Percentiles rank a stretch among this genome's conserved stretches.
Evolutionary conservation across 2,329 filamentous ascomycete genomes (phyloP).

Genomic region (Kalmusia sp.): DNA sequence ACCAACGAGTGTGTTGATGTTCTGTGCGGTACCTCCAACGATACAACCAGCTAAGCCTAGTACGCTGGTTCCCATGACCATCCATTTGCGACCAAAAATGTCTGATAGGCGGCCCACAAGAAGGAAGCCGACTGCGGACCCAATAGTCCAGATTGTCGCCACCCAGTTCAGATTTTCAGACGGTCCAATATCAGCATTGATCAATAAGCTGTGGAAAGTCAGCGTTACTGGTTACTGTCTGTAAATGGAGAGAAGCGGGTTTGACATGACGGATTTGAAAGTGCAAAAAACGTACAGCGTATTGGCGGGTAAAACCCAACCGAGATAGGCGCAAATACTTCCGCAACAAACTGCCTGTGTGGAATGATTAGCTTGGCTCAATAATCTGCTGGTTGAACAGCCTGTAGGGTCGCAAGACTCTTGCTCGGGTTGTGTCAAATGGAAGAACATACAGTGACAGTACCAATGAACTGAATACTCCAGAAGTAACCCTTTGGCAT

Average conservation of each 20-base stretch:
- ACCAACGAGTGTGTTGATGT: constrained; percentile 39
- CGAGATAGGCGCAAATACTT: constrained; percentile 36
- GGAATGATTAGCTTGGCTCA: background rate
- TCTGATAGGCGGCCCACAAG: constrained; percentile 33
- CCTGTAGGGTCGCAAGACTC: no score
- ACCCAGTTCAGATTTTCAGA: constrained; percentile 36
- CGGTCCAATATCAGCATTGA: constrained; percentile 37
- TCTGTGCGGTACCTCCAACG: constrained; percentile 36
- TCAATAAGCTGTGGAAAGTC: constrained; percentile 18
- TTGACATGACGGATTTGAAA: no score
- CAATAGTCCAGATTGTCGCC: constrained; percentile 35
- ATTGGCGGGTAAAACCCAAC: constrained; percentile 38
- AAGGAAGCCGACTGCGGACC: constrained; percentile 28
- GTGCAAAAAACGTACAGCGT: constrained; percentile 24
- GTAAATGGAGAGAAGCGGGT: background rate
- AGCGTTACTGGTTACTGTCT: background rate
- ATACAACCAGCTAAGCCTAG: constrained; percentile 33
- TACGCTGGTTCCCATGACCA: constrained; percentile 27
- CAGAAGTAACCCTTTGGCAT: constrained; percentile 54
- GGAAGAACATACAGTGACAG: constrained; percentile 35
- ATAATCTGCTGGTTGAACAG: background rate
- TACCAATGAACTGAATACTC: constrained; percentile 52
- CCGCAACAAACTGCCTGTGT: constrained; percentile 31
- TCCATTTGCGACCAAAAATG: constrained; percentile 33
- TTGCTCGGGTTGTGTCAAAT: constrained; percentile 1